Evolutionary conservation across 495 filamentous ascomycete species (phyloP), one percentile per base, ranked within the genome.

Genomic region (Letharia columbiana): DNA sequence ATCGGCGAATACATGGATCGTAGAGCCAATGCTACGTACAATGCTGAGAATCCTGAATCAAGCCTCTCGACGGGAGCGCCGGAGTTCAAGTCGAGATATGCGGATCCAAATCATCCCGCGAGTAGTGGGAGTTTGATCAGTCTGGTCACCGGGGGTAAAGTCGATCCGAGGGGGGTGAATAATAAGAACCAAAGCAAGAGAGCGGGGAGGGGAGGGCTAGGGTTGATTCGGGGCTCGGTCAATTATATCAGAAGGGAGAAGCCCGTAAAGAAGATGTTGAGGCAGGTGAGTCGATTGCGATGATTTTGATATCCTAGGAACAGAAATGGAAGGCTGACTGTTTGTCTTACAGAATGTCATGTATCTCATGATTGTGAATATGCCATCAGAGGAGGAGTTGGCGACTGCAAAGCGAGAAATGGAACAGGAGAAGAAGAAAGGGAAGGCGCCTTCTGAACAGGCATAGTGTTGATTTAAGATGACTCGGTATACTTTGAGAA

Each of bases 1-100:
- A 74, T 84, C 0, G 76, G 64, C 15, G 75, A 80, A 35, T 88
- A 86, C 62, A 72, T 78, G 60, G 85, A 87, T 68, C 73, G 77
- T 37, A 69, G 82, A 47, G 78, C 79, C 8, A 80, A 79, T 54
- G 81, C 80, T 0, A 67, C 76, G 64, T 86, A 81, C 17, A 58
- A 59, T 28, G 41, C 42, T 7, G 57, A 66, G 15, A 66, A 61
- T 13, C 64, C 63, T 3, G 49, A 62, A 10, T 58, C 49, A 8
- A 39, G 42, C 4, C 67, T 66, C 31, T 66, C 64, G 31, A 57
- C 60, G 40, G 50, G 37, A 42, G 63, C 15, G n/a, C 64, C 59
- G 28, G 15, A 56, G 31, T 81, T 81, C 61, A 68, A 72, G n/a
- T 79, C 77, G 39, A 68, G 78, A 49, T 79, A 77, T 62, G 71